Base-by-base conservation (phyloP, 257 asterid species). In the Lantana camara region DNA sequence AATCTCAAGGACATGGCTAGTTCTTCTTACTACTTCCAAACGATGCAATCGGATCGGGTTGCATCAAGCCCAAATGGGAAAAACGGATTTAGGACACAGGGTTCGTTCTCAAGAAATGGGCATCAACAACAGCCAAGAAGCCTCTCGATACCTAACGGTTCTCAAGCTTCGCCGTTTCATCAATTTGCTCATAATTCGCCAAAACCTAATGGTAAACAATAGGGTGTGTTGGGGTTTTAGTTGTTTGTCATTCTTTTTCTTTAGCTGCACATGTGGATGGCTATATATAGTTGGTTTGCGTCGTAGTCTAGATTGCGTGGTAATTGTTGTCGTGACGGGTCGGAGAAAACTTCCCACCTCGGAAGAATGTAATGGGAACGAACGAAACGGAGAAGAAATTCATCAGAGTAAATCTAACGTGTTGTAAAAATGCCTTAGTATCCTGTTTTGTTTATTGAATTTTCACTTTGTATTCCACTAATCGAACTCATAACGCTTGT, bases 1-100 rank as follows among this genome's bases (percentile, higher is more conserved):
- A 71, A 57, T 73, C 84, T 83, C 38, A 83, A 83, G 71, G 90
- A 83, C 81, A 80, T 83, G 90, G 90, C 90, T 0, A 83, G 87
- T 77, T 83, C 90, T 3, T 83, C 90, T 7, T 83, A 80, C 77
- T 76, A 80, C 77, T 83, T 83, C 52, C 90, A 80, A 73, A 83
- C 87, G 0, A 58, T 74, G 81, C 87, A 80, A 41, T 66, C 74
- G 0, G 87, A 83, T 17, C 81, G 90, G 21, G 75, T 59, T 32
- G 52, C 62, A 19, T 35, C 75, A 16, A 72, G 81, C 73, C 84
- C 81, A 0, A 79, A 75, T 9, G 78, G 71, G 37, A 82, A 74
- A 53, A 68, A 50, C 11, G 84, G 78, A 16, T 44, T 74, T 10
- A 61, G 81, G 62, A 74, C 59, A 0, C 79, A 79, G 4, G 80